phyloP scores from a whole-genome alignment of 495 filamentous ascomycete genomes.

The Annulohypoxylon nitens region DNA sequence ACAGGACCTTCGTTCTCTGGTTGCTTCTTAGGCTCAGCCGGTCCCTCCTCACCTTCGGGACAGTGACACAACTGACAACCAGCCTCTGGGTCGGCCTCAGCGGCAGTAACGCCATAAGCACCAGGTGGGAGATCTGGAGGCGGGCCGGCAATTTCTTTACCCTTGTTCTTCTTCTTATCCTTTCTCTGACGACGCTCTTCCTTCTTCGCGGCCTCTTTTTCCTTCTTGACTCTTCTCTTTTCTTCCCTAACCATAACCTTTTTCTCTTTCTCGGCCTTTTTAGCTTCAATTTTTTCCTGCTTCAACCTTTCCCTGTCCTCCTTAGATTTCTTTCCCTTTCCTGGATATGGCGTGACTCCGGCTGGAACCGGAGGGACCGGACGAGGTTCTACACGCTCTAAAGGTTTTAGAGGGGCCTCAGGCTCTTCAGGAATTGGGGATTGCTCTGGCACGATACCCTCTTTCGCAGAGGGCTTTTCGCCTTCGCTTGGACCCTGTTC shows the following conservation, averaged over 20 bases:
- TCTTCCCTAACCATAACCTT: constrained; percentile 43
- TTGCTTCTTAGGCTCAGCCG: constrained; percentile 12
- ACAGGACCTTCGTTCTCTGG: constrained; percentile 15
- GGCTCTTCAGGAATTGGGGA: too few relatives aligned
- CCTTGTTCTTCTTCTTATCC: constrained; percentile 31
- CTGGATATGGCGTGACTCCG: constrained; percentile 11
- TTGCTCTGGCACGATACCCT: background rate
- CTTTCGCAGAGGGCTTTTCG: constrained; percentile 9
- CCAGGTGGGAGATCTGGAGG: constrained; percentile 27
- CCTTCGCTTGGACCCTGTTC: constrained; percentile 2
- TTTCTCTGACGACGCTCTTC: constrained; percentile 41
- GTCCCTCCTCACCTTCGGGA: constrained; percentile 26
- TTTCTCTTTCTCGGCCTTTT: constrained; percentile 44
- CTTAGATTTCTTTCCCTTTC: constrained; percentile 19
- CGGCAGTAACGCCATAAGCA: constrained; percentile 7
- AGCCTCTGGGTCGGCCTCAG: constrained; percentile 20
- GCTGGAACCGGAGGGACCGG: constrained; percentile 8
- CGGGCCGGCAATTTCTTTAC: constrained; percentile 25
- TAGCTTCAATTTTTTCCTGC: constrained; percentile 30
- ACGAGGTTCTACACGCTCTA: background rate
- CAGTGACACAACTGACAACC: constrained; percentile 36
- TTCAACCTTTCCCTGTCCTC: constrained; percentile 28
- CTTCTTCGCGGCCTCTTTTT: constrained; percentile 31
- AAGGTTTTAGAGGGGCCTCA: too few relatives aligned
- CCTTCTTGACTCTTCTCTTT: constrained; percentile 43